phyloP scores from a whole-genome alignment of 306 rosid species.

The Glycine latifolia region DNA sequence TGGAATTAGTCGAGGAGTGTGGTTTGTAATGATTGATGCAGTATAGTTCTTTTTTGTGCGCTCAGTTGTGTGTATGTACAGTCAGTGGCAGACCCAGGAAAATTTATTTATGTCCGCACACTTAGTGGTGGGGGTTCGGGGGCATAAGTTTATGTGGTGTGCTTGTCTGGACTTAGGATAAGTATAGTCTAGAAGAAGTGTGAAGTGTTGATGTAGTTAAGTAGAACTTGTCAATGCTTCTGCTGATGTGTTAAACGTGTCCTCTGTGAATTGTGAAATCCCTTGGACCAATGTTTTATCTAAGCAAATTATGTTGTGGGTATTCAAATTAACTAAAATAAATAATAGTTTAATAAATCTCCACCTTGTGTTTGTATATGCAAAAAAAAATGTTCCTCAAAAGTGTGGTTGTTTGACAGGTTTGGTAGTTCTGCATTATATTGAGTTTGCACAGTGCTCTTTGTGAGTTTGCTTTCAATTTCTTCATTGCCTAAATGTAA shows the following conservation, averaged over 20 bases:
- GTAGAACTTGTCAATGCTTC: conserved; percentile 5
- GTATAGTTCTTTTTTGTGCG: background rate
- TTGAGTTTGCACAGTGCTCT: background rate
- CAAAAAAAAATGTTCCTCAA: background rate
- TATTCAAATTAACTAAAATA: too few species aligned
- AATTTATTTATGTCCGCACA: too few species aligned
- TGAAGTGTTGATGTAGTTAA: conserved; percentile 6
- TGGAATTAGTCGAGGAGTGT: conserved; percentile 12
- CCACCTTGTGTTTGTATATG: too few species aligned
- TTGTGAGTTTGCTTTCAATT: conserved; percentile 13
- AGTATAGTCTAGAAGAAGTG: conserved; percentile 15
- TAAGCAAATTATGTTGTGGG: too few species aligned
- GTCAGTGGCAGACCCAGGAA: too few species aligned
- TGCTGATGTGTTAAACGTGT: background rate
- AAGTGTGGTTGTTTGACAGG: conserved; percentile 20
- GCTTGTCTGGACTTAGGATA: background rate
- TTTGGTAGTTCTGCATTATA: conserved; percentile 7
- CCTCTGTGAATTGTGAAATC: background rate
- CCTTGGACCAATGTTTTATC: too few species aligned
- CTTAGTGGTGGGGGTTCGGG: too few species aligned
- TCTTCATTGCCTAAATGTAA: background rate
- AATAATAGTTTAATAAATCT: too few species aligned
- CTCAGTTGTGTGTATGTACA: conserved; percentile 19
- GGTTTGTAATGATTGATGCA: conserved; percentile 13
- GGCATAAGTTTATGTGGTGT: conserved; percentile 14